These are phyloP conservation scores for Colletotrichum sansevieriae DNA, from an alignment of 2,329 filamentous ascomycete genomes.

Conservation along the genomic window DNA sequence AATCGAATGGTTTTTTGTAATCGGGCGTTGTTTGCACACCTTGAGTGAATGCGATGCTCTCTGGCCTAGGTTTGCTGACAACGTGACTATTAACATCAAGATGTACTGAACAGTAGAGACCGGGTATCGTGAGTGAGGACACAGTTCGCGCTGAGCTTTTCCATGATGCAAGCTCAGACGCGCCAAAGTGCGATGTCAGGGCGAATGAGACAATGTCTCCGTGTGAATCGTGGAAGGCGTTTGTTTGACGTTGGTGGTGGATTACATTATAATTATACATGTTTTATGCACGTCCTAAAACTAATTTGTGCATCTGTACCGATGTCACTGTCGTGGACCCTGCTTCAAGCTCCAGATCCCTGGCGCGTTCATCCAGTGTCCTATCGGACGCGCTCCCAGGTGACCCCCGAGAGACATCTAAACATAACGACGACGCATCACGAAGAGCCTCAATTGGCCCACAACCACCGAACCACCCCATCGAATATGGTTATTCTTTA, in stretches of 20 bases:
- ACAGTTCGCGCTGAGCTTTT: background rate
- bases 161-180: background rate
- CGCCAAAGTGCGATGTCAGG: conserved; percentile 6
- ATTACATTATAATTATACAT: background rate
- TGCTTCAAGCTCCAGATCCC: conserved; percentile 17
- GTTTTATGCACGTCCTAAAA: background rate
- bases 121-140: background rate
- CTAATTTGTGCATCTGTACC: too few species aligned
- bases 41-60: too few species aligned
- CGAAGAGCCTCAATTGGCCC: conserved; percentile 29
- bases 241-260: conserved; percentile 12
- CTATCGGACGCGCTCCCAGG: conserved; percentile 35
- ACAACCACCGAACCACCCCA: conserved; percentile 18
- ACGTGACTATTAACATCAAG: too few species aligned
- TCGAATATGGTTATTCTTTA: conserved; percentile 36
- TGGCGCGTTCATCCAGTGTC: conserved; percentile 32
- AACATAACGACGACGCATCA: conserved; percentile 35
- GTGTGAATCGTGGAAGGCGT: conserved; percentile 15
- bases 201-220: conserved; percentile 24
- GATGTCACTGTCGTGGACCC: conserved; percentile 15
- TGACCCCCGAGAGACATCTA: conserved; percentile 33
- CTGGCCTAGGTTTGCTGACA: background rate
- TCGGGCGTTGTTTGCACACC: too few species aligned
- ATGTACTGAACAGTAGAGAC: too few species aligned
- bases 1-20: background rate